These are phyloP conservation scores for Cucumis sativus DNA, from an alignment of 306 rosid species.

Conservation along the genomic window Cucumber_9930_V3 NC_026656.2:3957501-3958000, in stretches of 20 bases:
- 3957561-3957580: background rate
- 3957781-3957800: constrained; percentile 77
- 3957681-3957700: background rate
- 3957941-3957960: background rate
- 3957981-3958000: background rate
- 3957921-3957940: background rate
- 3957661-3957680: background rate
- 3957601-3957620: background rate
- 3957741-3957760: background rate
- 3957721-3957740: background rate
- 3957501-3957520: background rate
- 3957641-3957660: background rate
- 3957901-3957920: background rate
- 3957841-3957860: constrained; percentile 70
- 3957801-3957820: constrained; percentile 53
- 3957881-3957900: constrained; percentile 54
- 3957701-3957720: background rate
- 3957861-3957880: constrained; percentile 61
- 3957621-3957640: background rate
- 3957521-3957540: background rate
- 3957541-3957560: background rate
- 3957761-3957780: background rate
- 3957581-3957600: background rate
- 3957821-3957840: constrained; percentile 61
- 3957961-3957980: background rate